Conservation (phyloP, 495 filamentous ascomycete genomes). For the Aspergillus heteromorphus region DNA sequence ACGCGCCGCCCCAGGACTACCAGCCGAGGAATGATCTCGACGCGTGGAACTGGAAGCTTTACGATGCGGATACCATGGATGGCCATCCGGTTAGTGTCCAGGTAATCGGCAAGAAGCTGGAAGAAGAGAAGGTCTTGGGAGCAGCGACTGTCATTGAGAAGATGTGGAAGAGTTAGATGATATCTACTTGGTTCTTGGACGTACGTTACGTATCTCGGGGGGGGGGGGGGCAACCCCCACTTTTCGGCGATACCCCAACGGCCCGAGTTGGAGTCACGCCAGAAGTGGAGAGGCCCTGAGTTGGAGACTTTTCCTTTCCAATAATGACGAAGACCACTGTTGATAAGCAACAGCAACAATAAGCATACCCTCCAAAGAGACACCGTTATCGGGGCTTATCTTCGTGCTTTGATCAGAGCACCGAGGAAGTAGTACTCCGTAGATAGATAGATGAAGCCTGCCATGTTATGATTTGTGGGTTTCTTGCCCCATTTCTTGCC, state of each 20-base stretch:
- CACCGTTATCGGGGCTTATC: not conserved
- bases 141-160: conserved; percentile 39
- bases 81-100: conserved; percentile 49
- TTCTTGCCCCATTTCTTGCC: too few species aligned
- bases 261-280: not conserved
- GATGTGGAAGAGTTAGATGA: conserved; percentile 19
- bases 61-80: conserved; percentile 36
- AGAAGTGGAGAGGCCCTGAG: not conserved
- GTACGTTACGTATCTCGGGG: not conserved
- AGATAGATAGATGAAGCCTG: too few species aligned
- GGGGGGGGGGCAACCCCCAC: not conserved
- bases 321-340: too few species aligned
- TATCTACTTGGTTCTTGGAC: not conserved
- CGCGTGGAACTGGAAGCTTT: conserved; percentile 44
- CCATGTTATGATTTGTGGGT: too few species aligned
- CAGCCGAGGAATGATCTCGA: conserved; percentile 47
- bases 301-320: too few species aligned
- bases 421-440: not conserved
- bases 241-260: not conserved
- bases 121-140: conserved; percentile 51
- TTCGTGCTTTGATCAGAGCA: not conserved
- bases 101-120: conserved; percentile 46
- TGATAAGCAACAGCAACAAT: not conserved
- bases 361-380: not conserved
- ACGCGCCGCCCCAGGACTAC: conserved; percentile 40